Percentiles rank a stretch among this genome's conserved stretches.
These are phyloP conservation scores for Xylaria sp. DNA, from an alignment of 2,329 filamentous ascomycete genomes.

Conservation along the genomic window DNA sequence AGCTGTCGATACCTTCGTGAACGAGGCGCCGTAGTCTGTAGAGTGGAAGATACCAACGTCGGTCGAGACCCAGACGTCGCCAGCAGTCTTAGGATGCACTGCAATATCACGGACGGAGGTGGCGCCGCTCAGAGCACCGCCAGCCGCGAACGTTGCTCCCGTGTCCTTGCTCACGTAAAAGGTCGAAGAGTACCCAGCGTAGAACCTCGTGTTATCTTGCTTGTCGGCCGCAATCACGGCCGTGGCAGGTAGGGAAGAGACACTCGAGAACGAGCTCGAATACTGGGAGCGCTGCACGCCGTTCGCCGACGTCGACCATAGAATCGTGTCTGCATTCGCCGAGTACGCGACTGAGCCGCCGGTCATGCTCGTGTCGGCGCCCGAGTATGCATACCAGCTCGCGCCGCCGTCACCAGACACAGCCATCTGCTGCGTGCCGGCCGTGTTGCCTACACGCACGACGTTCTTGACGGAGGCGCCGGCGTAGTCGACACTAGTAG, in stretches of 20 bases:
- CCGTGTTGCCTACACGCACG: slow-evolving; percentile 61
- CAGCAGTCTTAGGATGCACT: slow-evolving; percentile 65
- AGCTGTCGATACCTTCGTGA: slow-evolving; percentile 53
- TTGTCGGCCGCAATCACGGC: slow-evolving; percentile 67
- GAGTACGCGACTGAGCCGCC: slow-evolving; percentile 63
- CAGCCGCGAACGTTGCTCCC: slow-evolving; percentile 58
- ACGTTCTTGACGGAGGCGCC: slow-evolving; percentile 59
- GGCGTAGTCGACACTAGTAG: slow-evolving; percentile 61
- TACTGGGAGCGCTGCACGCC: slow-evolving; percentile 58
- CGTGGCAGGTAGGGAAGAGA: slow-evolving; percentile 57
- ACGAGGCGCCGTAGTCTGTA: slow-evolving; percentile 61
- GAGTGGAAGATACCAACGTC: slow-evolving; percentile 65
- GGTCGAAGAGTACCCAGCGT: slow-evolving; percentile 57
- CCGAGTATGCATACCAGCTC: slow-evolving; percentile 61
- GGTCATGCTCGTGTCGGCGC: slow-evolving; percentile 56
- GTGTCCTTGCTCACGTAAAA: slow-evolving; percentile 65
- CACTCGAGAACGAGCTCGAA: slow-evolving; percentile 56
- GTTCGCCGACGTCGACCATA: slow-evolving; percentile 58
- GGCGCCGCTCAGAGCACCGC: slow-evolving; percentile 53
- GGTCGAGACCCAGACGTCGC: slow-evolving; percentile 70
- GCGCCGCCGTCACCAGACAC: slow-evolving; percentile 62
- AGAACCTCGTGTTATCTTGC: slow-evolving; percentile 63
- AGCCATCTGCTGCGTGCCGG: slow-evolving; percentile 58
- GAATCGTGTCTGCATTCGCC: slow-evolving; percentile 61
- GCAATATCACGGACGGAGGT: slow-evolving; percentile 65